These are phyloP conservation scores for Cytospora mali DNA, from an alignment of 2,329 filamentous ascomycete genomes.

Conservation along the genomic window DNA sequence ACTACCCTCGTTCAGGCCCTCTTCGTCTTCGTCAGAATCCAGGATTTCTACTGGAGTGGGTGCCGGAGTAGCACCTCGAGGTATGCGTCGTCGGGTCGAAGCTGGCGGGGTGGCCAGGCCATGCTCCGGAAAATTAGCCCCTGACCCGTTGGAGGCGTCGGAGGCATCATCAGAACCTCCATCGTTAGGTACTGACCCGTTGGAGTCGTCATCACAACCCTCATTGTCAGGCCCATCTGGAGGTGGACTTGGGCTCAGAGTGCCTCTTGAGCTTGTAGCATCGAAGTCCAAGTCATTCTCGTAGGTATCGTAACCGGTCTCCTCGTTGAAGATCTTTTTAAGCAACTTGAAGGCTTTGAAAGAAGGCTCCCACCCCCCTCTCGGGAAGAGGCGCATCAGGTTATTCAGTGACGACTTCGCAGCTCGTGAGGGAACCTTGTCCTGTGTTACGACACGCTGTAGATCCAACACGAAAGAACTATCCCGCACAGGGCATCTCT, in stretches of 20 bases:
- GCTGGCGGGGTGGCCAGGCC: background rate
- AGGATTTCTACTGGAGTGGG: background rate
- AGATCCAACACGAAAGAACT: background rate
- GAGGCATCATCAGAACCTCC: background rate
- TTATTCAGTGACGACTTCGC: background rate
- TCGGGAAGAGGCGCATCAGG: background rate
- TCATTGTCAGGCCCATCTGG: background rate
- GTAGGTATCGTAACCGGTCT: background rate
- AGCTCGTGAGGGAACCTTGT: background rate
- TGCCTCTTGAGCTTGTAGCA: background rate
- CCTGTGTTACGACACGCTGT: background rate
- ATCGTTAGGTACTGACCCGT: background rate
- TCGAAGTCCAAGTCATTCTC: background rate
- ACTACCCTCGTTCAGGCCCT: background rate
- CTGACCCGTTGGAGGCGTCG: background rate
- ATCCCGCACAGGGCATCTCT: constrained; percentile 1
- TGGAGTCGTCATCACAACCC: background rate
- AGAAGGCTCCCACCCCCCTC: background rate
- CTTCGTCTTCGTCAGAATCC: background rate
- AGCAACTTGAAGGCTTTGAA: background rate
- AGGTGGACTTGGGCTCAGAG: background rate
- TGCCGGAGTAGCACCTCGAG: background rate
- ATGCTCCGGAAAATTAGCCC: background rate
- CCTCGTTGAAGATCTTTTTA: background rate
- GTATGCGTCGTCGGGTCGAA: background rate